Percentiles rank a stretch among this genome's conserved stretches.
Evolutionary conservation across 192 early-diverging fungal genomes (phyloP).

Genomic region (Podila clonocystis): DNA sequence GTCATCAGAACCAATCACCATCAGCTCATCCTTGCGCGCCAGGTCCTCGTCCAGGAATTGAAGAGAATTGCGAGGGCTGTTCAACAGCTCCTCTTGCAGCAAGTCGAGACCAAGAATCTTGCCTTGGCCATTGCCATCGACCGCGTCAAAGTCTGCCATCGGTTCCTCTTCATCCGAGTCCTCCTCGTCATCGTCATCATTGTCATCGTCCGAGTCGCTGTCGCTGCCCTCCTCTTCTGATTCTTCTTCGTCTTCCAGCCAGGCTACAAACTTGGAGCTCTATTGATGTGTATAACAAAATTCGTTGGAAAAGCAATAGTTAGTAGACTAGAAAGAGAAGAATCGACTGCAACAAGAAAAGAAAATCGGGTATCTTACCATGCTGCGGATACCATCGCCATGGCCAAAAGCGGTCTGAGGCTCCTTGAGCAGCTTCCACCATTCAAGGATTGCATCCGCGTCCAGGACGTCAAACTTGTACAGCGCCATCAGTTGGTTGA

Average conservation of each 20-base stretch:
- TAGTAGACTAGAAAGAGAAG: not conserved
- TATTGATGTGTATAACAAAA: not conserved
- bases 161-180: constrained; percentile 3
- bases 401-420: constrained; percentile 40
- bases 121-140: constrained; percentile 1
- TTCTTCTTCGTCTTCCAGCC: constrained; percentile 35
- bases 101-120: constrained; percentile 26
- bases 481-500: constrained; percentile 30
- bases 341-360: not conserved
- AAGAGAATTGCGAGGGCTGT: constrained; percentile 9
- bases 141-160: not conserved
- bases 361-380: constrained; percentile 14
- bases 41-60: constrained; percentile 23
- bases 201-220: constrained; percentile 12
- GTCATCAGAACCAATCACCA: constrained; percentile 43
- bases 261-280: constrained; percentile 52
- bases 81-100: constrained; percentile 6
- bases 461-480: constrained; percentile 51
- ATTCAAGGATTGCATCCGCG: constrained; percentile 41
- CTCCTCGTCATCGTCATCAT: constrained; percentile 4
- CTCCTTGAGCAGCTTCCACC: constrained; percentile 45
- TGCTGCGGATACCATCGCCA: constrained; percentile 34
- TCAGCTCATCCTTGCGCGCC: constrained; percentile 14
- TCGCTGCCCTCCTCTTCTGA: constrained; percentile 3
- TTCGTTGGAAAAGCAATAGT: not conserved